Evolutionary conservation across 2,329 filamentous ascomycete species (phyloP), one percentile per base, ranked within the genome.

Genomic region (Aspergillus spinulosporus): DNA sequence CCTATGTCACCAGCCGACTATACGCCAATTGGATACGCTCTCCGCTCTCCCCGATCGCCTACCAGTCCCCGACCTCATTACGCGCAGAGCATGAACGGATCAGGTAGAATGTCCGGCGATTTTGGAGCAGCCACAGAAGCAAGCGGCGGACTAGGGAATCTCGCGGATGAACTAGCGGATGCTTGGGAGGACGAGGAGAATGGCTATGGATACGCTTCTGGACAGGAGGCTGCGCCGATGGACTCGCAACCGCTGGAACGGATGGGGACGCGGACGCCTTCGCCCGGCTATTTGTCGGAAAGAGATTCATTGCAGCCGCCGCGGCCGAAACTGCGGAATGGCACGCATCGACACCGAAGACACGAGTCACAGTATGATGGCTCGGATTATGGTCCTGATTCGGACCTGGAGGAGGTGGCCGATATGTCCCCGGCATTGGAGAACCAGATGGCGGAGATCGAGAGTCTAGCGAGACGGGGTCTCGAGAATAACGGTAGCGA

Each of bases 161-260:
- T 88, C 49, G 85, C 85, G 29, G 85, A 88, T 65, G 85, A 87
- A 66, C 72, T 87, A 26, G 84, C 81, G 28, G 81, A 84, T 62
- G 80, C 80, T n/a, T 83, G 80, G 76, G 81, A 81, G 21, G 71
- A 78, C 39, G 81, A 82, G 29, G 80, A 80, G 46, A 75, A 73
- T 12, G 76, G 75, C 26, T 78, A 80, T 50, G 75, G 71, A 47
- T 74, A 75, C 57, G 66, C 65, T 5, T 74, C 73, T 1, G 72
- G 72, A 6, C 69, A 73, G 63, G 72, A 74, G 34, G 52, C 58
- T 6, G 56, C 58, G n/a, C 64, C 62, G 7, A 60, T 61, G 28
- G 68, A 72, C 39, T 62, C 64, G 51, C 67, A 74, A n/a, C 64
- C 65, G 37, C 54, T 66, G 52, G 65, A 69, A 26, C 62, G 62